Evolutionary conservation across 768 basidiomycete species (phyloP).

Genomic region (Kwoniella botswanensis): DNA sequence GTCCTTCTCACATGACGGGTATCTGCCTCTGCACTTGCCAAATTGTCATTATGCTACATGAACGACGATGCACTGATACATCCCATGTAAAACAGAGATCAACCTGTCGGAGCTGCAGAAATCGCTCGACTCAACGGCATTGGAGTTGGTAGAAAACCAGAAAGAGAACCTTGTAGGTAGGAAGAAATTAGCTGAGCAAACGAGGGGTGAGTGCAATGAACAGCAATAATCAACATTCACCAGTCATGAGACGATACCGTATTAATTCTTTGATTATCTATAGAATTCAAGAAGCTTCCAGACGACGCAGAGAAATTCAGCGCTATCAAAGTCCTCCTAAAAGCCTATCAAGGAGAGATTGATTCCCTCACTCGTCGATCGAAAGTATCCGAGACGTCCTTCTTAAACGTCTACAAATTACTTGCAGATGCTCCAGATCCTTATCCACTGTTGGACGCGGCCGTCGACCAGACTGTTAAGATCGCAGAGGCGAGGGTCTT

Average conservation of each 20-base stretch:
- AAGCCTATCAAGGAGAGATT: slow-evolving; percentile 96
- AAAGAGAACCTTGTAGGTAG: slow-evolving; percentile 94
- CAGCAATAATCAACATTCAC: too few species aligned
- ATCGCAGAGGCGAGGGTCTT: slow-evolving; percentile 78
- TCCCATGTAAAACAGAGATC: slow-evolving; percentile 66
- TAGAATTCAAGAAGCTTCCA: slow-evolving; percentile 95
- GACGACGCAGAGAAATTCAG: slow-evolving; percentile 80
- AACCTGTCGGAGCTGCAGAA: slow-evolving; percentile 89
- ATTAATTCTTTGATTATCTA: neutral
- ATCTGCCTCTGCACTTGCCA: too few species aligned
- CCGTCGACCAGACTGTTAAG: slow-evolving; percentile 93
- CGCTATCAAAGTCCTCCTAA: slow-evolving; percentile 87
- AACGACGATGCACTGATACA: too few species aligned
- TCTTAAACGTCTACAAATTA: slow-evolving; percentile 95
- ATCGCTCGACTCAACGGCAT: slow-evolving; percentile 85
- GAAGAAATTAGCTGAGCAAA: slow-evolving; percentile 92
- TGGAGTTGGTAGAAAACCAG: slow-evolving; percentile 97
- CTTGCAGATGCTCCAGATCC: slow-evolving; percentile 97
- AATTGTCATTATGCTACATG: too few species aligned
- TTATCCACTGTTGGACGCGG: slow-evolving; percentile 91
- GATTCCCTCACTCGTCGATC: slow-evolving; percentile 92
- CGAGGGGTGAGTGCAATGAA: slow-evolving; percentile 72
- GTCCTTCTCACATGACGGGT: neutral
- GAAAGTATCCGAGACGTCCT: slow-evolving; percentile 90
- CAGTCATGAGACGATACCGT: neutral